Base-by-base conservation (phyloP, 2,329 filamentous ascomycete species). In the Penicillium sp. region DNA sequence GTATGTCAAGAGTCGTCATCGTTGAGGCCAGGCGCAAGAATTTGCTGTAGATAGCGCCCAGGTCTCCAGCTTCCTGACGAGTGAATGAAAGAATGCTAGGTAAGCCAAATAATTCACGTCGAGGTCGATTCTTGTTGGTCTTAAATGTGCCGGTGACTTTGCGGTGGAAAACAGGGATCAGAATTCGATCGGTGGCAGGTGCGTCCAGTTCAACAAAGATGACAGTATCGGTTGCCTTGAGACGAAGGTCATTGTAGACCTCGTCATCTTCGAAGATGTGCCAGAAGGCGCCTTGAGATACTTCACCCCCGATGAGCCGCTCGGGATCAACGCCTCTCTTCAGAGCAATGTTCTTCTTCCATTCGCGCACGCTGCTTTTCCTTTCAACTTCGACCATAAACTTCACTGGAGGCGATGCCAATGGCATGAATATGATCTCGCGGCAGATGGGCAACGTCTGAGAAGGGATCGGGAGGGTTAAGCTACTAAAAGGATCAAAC, bases 401-500 rank as follows among this genome's bases (percentile, higher is more conserved):
- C 28, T 76, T 69, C 35, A 90, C 73, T 0, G 87, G 85, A 2
- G 69, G 67, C 37, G 84, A 80, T 41, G 82, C 79, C 1, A 92
- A 68, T 2, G 89, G 88, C 43, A 85, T 82, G 60, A 84, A 95
- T 38, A 77, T 82, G 50, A 96, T 70, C 1, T 75, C 73, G 48
- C 83, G 82, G 41, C 71, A 74, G 84, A 87, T 95, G 30, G 86
- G 83, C 88, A 60, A 92, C 84, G 18, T 13, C n/a, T 35, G 8
- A 37, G 95, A 79, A 0, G 92, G 92, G 22, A 98, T 70, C 40
- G 93, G 92, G 15, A 98, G 70, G 0, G 92, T 95, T 42, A 98
- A 69, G 49, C 93, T 92, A 63, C 88, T 95, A 72, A 94, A 98
- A 0, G 92, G 92, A 60, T 98, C 92, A 57, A 98, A 98, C 0